A percentile compares a stretch with the other conserved stretches of the same genome.
Evolutionary conservation across 352 stramenopile genomes (phyloP).

Genomic region (Phytophthora hybrid): DNA sequence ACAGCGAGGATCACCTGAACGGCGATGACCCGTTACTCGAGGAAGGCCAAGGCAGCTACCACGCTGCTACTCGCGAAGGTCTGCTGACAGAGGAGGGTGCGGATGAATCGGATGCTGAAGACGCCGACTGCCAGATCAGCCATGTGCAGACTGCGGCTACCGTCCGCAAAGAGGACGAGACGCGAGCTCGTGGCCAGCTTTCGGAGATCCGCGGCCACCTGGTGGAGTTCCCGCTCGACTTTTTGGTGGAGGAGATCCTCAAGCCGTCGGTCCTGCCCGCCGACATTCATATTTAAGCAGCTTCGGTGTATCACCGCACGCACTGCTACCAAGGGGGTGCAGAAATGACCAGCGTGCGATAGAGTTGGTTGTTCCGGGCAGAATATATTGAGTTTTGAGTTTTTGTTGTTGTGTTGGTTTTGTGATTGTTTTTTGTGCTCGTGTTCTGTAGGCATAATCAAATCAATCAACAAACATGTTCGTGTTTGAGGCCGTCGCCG

Average conservation of each 20-base stretch:
- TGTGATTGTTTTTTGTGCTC: constrained; percentile 6
- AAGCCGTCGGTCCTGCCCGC: constrained; percentile 83
- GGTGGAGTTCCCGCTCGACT: constrained; percentile 88
- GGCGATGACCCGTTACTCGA: constrained; percentile 74
- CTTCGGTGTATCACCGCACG: constrained; percentile 7
- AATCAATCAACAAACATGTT: constrained; percentile 45
- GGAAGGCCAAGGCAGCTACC: constrained; percentile 52
- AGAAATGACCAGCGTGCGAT: constrained; percentile 4
- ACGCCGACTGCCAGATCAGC: constrained; percentile 82
- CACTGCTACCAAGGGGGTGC: background rate
- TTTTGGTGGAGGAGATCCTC: constrained; percentile 85
- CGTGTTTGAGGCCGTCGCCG: constrained; percentile 46
- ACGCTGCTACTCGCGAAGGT: constrained; percentile 40
- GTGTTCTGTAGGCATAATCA: constrained; percentile 14
- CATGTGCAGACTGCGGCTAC: constrained; percentile 86
- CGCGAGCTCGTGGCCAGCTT: constrained; percentile 70
- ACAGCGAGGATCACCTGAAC: constrained; percentile 58
- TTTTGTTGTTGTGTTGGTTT: constrained; percentile 10
- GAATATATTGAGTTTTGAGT: constrained; percentile 20
- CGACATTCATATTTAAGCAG: constrained; percentile 88
- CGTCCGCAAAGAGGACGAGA: constrained; percentile 83
- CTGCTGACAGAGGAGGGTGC: constrained; percentile 41
- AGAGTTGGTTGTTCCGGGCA: constrained; percentile 4
- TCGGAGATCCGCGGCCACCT: constrained; percentile 87
- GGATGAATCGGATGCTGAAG: constrained; percentile 39